phyloP scores from a whole-genome alignment of 805 yeast species.

The Saccharomycopsis babjevae region DNA sequence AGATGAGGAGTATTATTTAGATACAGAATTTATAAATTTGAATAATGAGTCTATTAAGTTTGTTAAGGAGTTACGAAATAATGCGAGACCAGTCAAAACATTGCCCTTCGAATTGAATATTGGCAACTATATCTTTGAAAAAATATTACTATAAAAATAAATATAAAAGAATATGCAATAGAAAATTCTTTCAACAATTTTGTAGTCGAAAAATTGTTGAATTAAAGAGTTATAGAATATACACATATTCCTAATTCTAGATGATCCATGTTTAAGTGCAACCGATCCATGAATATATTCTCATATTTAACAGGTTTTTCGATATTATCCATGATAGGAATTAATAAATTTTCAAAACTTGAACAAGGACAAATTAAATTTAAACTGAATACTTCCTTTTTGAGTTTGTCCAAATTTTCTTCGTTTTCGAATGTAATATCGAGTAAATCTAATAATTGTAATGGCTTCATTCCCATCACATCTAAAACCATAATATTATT shows the following conservation, averaged over 20 bases:
- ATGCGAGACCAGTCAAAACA: not conserved
- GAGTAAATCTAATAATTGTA: not conserved
- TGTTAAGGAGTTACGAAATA: not conserved
- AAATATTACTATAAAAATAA: not conserved
- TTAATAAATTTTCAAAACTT: slow-evolving; percentile 7
- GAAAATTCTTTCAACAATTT: not conserved
- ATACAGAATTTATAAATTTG: not conserved
- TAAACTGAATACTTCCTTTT: not conserved
- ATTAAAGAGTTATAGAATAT: not conserved
- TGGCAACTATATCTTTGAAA: slow-evolving; percentile 21
- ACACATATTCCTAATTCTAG: slow-evolving; percentile 34
- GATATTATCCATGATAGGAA: slow-evolving; percentile 16
- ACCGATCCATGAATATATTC: slow-evolving; percentile 29
- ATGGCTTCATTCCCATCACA: slow-evolving; percentile 35
- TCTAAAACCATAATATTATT: slow-evolving; percentile 29
- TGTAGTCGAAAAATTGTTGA: slow-evolving; percentile 12
- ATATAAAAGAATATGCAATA: not conserved
- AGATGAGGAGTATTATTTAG: not conserved
- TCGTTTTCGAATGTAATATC: not conserved
- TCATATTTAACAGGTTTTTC: slow-evolving; percentile 13
- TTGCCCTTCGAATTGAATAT: slow-evolving; percentile 29
- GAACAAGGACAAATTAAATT: slow-evolving; percentile 22
- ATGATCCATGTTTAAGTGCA: slow-evolving; percentile 69
- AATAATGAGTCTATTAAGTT: not conserved
- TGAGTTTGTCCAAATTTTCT: not conserved